These are phyloP conservation scores for Trichoderma aggressivum DNA, from an alignment of 2,329 filamentous ascomycete species.

Conservation along the genomic window DNA sequence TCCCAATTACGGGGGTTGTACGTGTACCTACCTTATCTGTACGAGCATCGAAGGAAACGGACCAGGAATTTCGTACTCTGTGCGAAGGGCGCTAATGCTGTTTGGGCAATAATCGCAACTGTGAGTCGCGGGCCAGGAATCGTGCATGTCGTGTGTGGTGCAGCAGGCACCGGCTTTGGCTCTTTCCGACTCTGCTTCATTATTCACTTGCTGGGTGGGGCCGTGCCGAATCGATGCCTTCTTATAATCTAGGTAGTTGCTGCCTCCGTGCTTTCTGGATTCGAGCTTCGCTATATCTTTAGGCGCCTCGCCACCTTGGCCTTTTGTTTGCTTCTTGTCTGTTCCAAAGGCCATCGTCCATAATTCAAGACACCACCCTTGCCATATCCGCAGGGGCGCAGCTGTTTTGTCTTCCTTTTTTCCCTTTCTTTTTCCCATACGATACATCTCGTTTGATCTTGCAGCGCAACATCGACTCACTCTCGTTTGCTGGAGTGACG, in stretches of 20 bases:
- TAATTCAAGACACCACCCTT: background rate
- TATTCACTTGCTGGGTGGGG: constrained; percentile 1
- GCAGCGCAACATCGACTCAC: background rate
- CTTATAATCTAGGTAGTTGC: background rate
- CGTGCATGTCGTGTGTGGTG: background rate
- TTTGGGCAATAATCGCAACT: background rate
- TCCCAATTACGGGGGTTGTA: background rate
- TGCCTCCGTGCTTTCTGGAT: background rate
- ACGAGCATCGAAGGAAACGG: background rate
- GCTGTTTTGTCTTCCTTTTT: background rate
- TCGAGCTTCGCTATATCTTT: background rate
- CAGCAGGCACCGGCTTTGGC: constrained; percentile 15
- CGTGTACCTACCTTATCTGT: background rate
- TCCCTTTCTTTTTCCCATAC: background rate
- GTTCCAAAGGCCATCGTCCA: background rate
- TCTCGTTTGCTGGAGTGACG: constrained; percentile 1
- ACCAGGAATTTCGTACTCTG: background rate
- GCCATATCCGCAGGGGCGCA: background rate
- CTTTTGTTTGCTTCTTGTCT: background rate
- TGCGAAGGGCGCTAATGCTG: background rate
- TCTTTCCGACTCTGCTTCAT: constrained; percentile 1
- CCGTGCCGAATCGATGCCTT: constrained; percentile 6
- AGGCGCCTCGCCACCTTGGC: constrained; percentile 7
- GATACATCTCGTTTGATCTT: background rate
- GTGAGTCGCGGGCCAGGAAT: background rate